Conservation (phyloP, 2,329 filamentous ascomycete species). For the Pseudogymnoascus sp. region DNA sequence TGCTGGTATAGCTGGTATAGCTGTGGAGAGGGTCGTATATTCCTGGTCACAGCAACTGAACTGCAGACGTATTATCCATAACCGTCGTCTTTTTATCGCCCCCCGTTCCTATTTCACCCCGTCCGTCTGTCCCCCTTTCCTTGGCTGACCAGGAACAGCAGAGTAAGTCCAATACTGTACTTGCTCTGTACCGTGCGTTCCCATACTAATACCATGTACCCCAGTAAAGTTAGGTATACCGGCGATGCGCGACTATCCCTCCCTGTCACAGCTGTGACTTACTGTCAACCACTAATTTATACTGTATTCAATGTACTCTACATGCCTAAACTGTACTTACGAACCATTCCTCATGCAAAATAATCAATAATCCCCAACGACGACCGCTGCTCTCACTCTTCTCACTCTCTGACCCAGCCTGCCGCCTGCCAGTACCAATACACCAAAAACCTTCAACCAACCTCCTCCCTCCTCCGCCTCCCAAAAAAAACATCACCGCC, state of each 20-base stretch:
- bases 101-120: not conserved
- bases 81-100: not conserved
- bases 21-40: too few relatives aligned
- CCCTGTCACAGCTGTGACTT: not conserved
- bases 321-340: not conserved
- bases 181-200: not conserved
- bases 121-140: not conserved
- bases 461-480: not conserved
- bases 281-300: not conserved
- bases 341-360: not conserved
- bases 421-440: too few relatives aligned
- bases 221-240: too few relatives aligned
- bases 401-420: not conserved
- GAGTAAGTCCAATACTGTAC: not conserved
- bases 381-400: not conserved
- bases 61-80: not conserved
- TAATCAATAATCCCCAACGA: not conserved
- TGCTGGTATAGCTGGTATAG: too few relatives aligned
- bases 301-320: not conserved
- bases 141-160: not conserved
- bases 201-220: too few relatives aligned
- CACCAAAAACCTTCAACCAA: not conserved
- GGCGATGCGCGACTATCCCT: not conserved
- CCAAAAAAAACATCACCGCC: not conserved
- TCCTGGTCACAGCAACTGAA: not conserved